Percentiles rank a stretch among this genome's conserved stretches.
These are phyloP conservation scores for Globisporangium nunn DNA, from an alignment of 352 stramenopile genomes.

Conservation along the genomic window DNA sequence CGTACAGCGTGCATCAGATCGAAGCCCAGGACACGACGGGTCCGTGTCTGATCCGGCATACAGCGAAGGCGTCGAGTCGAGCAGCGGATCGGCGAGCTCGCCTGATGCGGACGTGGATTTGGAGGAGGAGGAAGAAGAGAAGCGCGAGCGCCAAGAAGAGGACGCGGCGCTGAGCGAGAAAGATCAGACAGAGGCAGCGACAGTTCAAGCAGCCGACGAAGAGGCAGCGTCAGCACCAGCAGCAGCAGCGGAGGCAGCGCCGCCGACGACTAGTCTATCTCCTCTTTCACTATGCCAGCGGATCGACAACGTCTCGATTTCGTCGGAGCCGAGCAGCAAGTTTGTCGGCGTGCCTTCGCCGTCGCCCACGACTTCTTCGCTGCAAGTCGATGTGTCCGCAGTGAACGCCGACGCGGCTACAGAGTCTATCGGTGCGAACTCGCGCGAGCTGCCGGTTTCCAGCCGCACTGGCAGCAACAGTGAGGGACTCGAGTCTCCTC, in stretches of 20 bases:
- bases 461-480: background rate
- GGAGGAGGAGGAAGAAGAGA: conserved; percentile 9
- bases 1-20: background rate
- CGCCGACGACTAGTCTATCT: conserved; percentile 21
- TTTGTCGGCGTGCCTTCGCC: background rate
- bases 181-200: background rate
- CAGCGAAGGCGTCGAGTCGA: background rate
- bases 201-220: conserved; percentile 1
- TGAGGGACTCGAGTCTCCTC: conserved; percentile 7
- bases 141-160: background rate
- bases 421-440: too few species aligned
- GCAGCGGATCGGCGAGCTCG: background rate
- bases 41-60: background rate
- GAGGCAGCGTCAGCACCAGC: background rate
- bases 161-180: too few species aligned
- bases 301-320: conserved; percentile 78
- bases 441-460: too few species aligned
- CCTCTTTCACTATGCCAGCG: conserved; percentile 65
- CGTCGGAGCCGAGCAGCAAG: conserved; percentile 16
- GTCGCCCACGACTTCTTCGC: background rate
- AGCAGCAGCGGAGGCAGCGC: background rate
- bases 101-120: background rate
- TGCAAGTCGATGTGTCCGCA: background rate
- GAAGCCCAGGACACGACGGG: background rate
- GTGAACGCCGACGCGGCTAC: too few species aligned